A percentile compares a stretch with the other conserved stretches of the same genome.
Evolutionary conservation across 345 rosid species (phyloP).

Genomic region (Dipteronia dyeriana): DNA sequence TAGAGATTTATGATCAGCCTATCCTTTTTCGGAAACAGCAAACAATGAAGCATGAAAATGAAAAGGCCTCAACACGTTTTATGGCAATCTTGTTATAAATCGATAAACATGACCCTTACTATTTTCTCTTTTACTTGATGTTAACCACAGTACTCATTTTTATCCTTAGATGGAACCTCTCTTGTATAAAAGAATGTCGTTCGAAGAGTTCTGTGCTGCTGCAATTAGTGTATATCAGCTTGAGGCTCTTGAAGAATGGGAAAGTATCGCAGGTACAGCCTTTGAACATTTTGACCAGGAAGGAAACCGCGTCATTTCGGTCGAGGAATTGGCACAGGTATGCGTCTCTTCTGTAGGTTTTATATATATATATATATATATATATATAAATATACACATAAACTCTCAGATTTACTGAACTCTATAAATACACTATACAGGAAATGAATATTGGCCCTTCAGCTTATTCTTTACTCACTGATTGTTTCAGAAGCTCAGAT

Average conservation of each 20-base stretch:
- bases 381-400: too few relatives aligned
- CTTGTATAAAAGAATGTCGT: constrained; percentile 61
- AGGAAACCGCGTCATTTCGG: constrained; percentile 77
- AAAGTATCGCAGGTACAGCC: constrained; percentile 62
- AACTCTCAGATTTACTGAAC: neutral
- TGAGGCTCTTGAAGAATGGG: constrained; percentile 91
- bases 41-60: neutral
- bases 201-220: constrained; percentile 95
- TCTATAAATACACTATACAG: constrained; percentile 30
- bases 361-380: too few relatives aligned
- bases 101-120: neutral
- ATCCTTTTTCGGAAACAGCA: neutral
- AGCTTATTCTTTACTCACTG: constrained; percentile 49
- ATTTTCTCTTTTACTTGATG: neutral
- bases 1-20: neutral
- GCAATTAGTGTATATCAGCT: constrained; percentile 80
- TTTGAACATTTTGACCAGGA: constrained; percentile 82
- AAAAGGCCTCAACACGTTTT: neutral
- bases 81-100: neutral
- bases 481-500: constrained; percentile 62
- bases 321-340: constrained; percentile 82
- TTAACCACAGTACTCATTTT: constrained; percentile 10
- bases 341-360: constrained; percentile 5
- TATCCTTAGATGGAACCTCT: constrained; percentile 72
- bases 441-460: constrained; percentile 63